Evolutionary conservation across 768 basidiomycete genomes (phyloP), one percentile per base, ranked within the genome.

Genomic region (Kondoa subrosea): DNA sequence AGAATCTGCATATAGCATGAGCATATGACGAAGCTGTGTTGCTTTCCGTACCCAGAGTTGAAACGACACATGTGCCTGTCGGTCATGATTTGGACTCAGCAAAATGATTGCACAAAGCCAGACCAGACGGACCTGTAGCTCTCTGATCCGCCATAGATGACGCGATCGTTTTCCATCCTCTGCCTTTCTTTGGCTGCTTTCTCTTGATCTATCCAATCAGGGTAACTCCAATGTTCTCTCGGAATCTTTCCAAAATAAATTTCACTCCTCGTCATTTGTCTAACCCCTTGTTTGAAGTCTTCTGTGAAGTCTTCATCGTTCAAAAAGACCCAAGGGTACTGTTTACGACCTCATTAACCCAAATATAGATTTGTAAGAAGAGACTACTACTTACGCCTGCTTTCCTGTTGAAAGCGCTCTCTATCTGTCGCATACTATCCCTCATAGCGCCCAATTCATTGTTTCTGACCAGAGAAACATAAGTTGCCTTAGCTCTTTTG

Each of bases 341-440:
- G 62, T 59, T 25, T 27, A 59, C 8, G 58, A 59, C 25, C 25
- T 15, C 56, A 56, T 56, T 56, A 8, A 27, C 21, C 58, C 14
- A 57, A 16, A 4, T 33, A 1, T 30, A 34, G 8, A 21, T 27
- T 15, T 32, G 64, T 2, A 29, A 3, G 25, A 57, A 56, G 17
- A 26, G 29, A 15, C 17, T 25, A 2, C 15, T 33, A 34, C 66
- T 32, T n/a, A 70, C 70, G 17, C 82, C 80, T 72, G 83, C 87
- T 69, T 81, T 82, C 57, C 80, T 78, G 77, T 96, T 96, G 79
- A 95, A 95, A 56, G 87, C 80, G 74, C 89, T 86, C 78, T 97
- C 93, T 78, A 90, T 77, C 76, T 87, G 84, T 74, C 85, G 83
- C 77, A 87, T 81, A 71, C 84, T 86, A 70, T 79, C 81, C 32